These are phyloP conservation scores for Paragyromitra xinjiangensis DNA, from an alignment of 495 filamentous ascomycete genomes.

Conservation along the genomic window DNA sequence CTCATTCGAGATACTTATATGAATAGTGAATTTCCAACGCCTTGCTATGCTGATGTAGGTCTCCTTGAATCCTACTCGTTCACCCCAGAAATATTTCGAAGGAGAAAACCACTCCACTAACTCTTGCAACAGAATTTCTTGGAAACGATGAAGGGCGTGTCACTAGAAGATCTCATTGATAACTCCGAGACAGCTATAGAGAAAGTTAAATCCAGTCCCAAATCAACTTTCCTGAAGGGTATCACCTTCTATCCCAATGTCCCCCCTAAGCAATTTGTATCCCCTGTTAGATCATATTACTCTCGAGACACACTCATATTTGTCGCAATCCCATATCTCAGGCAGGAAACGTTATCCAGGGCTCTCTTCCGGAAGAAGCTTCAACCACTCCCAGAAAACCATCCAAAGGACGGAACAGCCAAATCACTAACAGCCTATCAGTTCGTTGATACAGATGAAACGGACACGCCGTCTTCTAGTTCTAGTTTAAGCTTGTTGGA, in stretches of 20 bases:
- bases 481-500: conserved; percentile 15
- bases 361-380: neutral
- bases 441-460: neutral
- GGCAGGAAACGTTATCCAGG: neutral
- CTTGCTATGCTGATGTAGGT: conserved; percentile 8
- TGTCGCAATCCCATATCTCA: conserved; percentile 1
- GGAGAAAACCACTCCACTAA: neutral
- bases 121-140: neutral
- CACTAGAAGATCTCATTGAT: neutral
- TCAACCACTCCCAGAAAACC: neutral
- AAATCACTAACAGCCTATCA: conserved; percentile 7
- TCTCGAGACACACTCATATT: conserved; percentile 6
- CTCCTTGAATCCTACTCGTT: neutral
- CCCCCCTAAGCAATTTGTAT: neutral
- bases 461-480: neutral
- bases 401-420: neutral
- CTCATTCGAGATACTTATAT: neutral
- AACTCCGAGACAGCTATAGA: neutral
- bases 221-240: neutral
- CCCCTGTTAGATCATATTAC: neutral
- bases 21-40: conserved; percentile 17
- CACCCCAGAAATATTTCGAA: neutral
- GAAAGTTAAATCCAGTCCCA: neutral
- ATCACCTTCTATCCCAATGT: neutral
- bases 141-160: neutral